Evolutionary conservation across 495 filamentous ascomycete species (phyloP), one percentile per base, ranked within the genome.

Genomic region (Mycothermus thermophilus): DNA sequence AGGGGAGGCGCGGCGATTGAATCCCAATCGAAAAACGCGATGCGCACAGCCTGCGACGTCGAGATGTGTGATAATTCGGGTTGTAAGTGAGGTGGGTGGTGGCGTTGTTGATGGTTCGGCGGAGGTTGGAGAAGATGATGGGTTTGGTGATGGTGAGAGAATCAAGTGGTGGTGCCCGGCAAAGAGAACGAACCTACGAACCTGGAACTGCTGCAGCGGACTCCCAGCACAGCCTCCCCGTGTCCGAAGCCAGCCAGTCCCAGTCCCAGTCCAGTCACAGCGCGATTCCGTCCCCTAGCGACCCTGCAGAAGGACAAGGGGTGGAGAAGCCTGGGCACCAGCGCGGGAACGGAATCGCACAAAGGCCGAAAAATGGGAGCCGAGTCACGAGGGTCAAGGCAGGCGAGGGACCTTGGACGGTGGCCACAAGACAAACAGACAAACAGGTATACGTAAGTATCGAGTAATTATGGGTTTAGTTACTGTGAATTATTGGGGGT

Each of bases 191-290:
- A n/a, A n/a, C n/a, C n/a, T n/a, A n/a, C n/a, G n/a, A n/a, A n/a
- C n/a, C n/a, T n/a, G n/a, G n/a, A n/a, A n/a, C n/a, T n/a, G n/a
- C n/a, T n/a, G n/a, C n/a, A n/a, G n/a, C n/a, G n/a, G n/a, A n/a
- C n/a, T n/a, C n/a, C 24, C 34, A 31, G 34, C 41, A 50, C 43
- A 48, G 41, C 34, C 43, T 39, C 43, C 49, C 40, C 38, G 42
- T 44, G 46, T 49, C 38, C 38, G 32, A 20, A 46, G 35, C 30
- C 14, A 34, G 17, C 8, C 32, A 40, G 30, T 27, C 14, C 37
- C 32, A 22, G n/a, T n/a, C n/a, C n/a, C n/a, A n/a, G n/a, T n/a
- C n/a, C n/a, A n/a, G n/a, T n/a, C n/a, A n/a, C n/a, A n/a, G n/a
- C n/a, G n/a, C n/a, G n/a, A n/a, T n/a, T n/a, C n/a, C n/a, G n/a